Base-by-base conservation (phyloP, 2,329 filamentous ascomycete genomes). In the Zelopaecilomyces penicillatus region DNA sequence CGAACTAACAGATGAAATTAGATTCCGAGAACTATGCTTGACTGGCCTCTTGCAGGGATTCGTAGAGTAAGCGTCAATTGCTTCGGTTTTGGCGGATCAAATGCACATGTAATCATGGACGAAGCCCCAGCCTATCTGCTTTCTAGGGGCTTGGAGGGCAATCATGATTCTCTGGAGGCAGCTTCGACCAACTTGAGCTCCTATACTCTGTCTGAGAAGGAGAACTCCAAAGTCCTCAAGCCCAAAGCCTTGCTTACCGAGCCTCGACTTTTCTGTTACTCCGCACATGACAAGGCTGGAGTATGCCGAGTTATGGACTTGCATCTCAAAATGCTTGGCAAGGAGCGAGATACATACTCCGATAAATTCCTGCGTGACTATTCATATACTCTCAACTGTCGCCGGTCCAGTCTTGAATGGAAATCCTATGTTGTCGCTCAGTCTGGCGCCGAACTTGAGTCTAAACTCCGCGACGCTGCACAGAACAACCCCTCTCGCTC, bases 11-110 rank as follows among this genome's bases (percentile, higher is more conserved):
- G 43, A 39, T 31, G 5, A 19, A 19, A 19, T n/a, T 26, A 72
- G 66, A 65, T 73, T 5, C 67, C 71, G 0, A 57, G 50, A 0
- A 50, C 60, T 9, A 54, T 69, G 26, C 66, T 65, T 1, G 54
- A 64, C 19, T 76, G 72, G 71, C 72, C 72, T 0, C 41, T 64
- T 1, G 39, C 59, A 0, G 68, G 71, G 7, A 58, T 69, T 10
- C 67, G 73, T 1, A 68, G 75, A 19, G 70, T 69, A 36, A 75
- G 71, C 46, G 65, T 80, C 50, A 79, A 78, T 52, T 75, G 69
- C 47, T 80, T 79, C 50, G 76, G 76, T 3, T 79, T 74, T 52
- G 76, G 76, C 2, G 76, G 76, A 35, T 75, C 74, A 4, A 78
- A 78, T 41, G 70, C 68, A 1, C 75, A 80, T 49, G 65, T 71